phyloP scores from a whole-genome alignment of 805 yeast species.

The Citeromyces matritensis region DNA sequence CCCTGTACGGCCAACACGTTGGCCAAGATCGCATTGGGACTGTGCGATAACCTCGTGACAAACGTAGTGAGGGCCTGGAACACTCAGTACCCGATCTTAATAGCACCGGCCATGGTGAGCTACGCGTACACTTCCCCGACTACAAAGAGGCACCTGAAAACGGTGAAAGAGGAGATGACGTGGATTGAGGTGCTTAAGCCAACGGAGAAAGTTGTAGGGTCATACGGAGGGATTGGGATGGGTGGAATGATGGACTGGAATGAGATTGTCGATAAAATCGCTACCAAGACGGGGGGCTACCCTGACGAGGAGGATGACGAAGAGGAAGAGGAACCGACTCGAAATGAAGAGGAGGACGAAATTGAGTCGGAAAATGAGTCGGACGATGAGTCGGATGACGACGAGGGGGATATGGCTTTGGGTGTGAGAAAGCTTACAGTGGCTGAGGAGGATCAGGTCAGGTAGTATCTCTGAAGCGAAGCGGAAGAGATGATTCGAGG shows the following conservation, averaged over 20 bases:
- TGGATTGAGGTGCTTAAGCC: conserved; percentile 49
- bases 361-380: conserved; percentile 9
- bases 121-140: conserved; percentile 42
- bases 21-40: conserved; percentile 38
- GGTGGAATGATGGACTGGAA: conserved; percentile 62
- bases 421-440: conserved; percentile 11
- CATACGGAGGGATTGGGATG: conserved; percentile 49
- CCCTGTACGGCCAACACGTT: conserved; percentile 45
- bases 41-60: conserved; percentile 43
- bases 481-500: too few relatives aligned
- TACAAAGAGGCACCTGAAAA: conserved; percentile 36
- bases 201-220: conserved; percentile 40
- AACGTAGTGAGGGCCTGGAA: conserved; percentile 50
- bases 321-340: conserved; percentile 16
- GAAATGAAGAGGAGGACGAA: conserved; percentile 8
- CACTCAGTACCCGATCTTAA: conserved; percentile 36
- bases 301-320: conserved; percentile 31
- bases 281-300: conserved; percentile 34
- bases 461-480: too few relatives aligned
- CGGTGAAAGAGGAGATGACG: conserved; percentile 44
- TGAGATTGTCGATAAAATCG: conserved; percentile 40
- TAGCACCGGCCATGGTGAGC: conserved; percentile 50
- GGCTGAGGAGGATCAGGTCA: conserved; percentile 16
- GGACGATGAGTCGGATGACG: conserved; percentile 14
- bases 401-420: conserved; percentile 9